These are phyloP conservation scores for Leptomonas pyrrhocoris DNA, from an alignment of 208 protist species.

Conservation along the genomic window DNA sequence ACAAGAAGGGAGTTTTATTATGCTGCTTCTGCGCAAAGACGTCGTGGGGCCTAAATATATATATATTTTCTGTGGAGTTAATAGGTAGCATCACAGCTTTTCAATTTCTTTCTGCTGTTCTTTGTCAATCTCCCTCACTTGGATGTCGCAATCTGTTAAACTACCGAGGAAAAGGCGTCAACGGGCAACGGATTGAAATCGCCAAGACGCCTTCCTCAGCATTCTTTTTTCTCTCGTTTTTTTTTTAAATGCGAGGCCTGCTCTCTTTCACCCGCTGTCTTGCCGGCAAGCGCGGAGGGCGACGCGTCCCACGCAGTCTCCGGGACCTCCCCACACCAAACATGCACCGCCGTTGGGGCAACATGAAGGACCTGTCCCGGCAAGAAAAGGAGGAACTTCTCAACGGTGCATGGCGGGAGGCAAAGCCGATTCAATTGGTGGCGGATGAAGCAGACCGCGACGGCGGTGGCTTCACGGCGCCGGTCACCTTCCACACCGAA, in stretches of 20 bases:
- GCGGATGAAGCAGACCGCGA: conserved; percentile 47
- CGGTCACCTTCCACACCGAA: conserved; percentile 57
- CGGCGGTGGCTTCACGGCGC: conserved; percentile 36
- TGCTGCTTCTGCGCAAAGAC: no score
- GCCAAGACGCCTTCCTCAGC: no score
- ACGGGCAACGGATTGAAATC: no score
- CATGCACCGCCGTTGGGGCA: conserved; percentile 38
- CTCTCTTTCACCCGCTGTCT: conserved; percentile 11
- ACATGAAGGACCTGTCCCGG: conserved; percentile 34
- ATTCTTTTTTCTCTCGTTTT: not conserved
- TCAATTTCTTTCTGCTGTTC: no score
- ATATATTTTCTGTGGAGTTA: no score
- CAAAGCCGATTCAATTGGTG: conserved; percentile 47
- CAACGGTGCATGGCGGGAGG: conserved; percentile 52
- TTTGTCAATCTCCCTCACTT: no score
- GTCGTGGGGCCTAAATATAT: no score
- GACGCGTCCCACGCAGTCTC: conserved; percentile 23
- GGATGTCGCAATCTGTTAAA: no score
- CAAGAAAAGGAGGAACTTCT: conserved; percentile 57
- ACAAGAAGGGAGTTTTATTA: no score
- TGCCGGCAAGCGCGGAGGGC: conserved; percentile 16
- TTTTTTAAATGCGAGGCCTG: conserved; percentile 4
- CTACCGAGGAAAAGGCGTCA: no score
- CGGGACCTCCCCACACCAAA: conserved; percentile 38
- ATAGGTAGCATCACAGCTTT: no score